phyloP scores from a whole-genome alignment of 352 stramenopile species.

The Globisporangium radiosum region DNA sequence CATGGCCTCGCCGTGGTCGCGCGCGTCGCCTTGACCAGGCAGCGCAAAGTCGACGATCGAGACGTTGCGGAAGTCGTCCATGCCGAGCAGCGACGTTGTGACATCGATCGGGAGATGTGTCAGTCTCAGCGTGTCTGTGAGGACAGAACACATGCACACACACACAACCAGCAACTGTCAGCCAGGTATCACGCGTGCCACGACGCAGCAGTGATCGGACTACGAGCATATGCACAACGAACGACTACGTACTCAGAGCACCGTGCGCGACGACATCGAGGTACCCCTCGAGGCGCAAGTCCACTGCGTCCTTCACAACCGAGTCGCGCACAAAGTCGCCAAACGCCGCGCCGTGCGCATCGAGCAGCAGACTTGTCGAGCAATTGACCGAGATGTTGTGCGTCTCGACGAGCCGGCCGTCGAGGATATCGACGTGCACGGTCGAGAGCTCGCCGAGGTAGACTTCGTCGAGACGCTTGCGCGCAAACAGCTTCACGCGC shows the following conservation, averaged over 20 bases:
- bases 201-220: background rate
- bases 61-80: slow-evolving; percentile 60
- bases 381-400: slow-evolving; percentile 75
- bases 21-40: slow-evolving; percentile 31
- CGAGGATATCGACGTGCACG: slow-evolving; percentile 41
- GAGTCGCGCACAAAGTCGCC: slow-evolving; percentile 65
- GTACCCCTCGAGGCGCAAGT: slow-evolving; percentile 37
- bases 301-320: slow-evolving; percentile 38
- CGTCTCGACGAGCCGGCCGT: slow-evolving; percentile 42
- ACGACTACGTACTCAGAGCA: slow-evolving; percentile 39
- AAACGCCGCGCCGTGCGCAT: slow-evolving; percentile 37
- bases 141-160: slow-evolving; percentile 1
- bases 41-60: slow-evolving; percentile 52
- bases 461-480: slow-evolving; percentile 17
- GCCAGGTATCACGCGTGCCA: background rate
- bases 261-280: slow-evolving; percentile 60
- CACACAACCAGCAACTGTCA: background rate
- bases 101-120: slow-evolving; percentile 40
- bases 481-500: slow-evolving; percentile 42
- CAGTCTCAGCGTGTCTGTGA: slow-evolving; percentile 43
- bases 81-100: slow-evolving; percentile 36
- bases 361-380: slow-evolving; percentile 37
- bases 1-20: slow-evolving; percentile 40
- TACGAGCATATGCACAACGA: background rate
- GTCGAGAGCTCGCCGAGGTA: slow-evolving; percentile 46